phyloP scores from a whole-genome alignment of 495 filamentous ascomycete species.

The Cercophora newfieldiana region DNA sequence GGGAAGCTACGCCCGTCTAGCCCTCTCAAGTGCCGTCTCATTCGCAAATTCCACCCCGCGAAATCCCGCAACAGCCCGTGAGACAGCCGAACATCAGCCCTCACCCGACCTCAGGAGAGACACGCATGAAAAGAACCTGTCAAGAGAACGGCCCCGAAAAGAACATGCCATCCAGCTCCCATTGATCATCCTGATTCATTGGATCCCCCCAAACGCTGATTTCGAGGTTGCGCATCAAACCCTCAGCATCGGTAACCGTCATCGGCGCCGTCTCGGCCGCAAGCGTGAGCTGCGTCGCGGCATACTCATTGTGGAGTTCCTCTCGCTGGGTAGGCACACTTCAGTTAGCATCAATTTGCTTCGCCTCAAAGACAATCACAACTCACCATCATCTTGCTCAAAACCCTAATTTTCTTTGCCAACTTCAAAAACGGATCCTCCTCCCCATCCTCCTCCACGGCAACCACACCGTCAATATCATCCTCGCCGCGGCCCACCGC shows the following conservation, averaged over 20 bases:
- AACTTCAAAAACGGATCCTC: conserved; percentile 22
- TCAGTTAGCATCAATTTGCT: background rate
- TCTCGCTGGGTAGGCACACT: conserved; percentile 1
- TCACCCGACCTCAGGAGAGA: background rate
- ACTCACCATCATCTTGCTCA: conserved; percentile 18
- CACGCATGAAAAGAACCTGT: background rate
- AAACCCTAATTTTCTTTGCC: conserved; percentile 19
- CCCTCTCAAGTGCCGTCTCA: background rate
- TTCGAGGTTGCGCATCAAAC: conserved; percentile 24
- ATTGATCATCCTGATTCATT: background rate
- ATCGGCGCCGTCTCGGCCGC: conserved; percentile 16
- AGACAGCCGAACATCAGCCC: background rate
- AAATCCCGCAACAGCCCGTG: background rate
- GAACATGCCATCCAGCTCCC: conserved; percentile 59
- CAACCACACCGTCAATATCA: background rate
- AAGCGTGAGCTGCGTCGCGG: conserved; percentile 4
- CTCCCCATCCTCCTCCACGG: conserved; percentile 4
- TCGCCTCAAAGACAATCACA: background rate
- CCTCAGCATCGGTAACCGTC: conserved; percentile 23
- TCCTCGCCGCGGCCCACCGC: background rate
- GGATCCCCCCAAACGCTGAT: conserved; percentile 22
- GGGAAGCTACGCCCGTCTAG: no score
- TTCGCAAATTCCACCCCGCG: background rate
- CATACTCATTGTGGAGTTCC: conserved; percentile 19
- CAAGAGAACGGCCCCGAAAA: conserved; percentile 46